A percentile compares a stretch with the other conserved stretches of the same genome.
Evolutionary conservation across 306 rosid genomes (phyloP).

Genomic region (Sicyos edulis): DNA sequence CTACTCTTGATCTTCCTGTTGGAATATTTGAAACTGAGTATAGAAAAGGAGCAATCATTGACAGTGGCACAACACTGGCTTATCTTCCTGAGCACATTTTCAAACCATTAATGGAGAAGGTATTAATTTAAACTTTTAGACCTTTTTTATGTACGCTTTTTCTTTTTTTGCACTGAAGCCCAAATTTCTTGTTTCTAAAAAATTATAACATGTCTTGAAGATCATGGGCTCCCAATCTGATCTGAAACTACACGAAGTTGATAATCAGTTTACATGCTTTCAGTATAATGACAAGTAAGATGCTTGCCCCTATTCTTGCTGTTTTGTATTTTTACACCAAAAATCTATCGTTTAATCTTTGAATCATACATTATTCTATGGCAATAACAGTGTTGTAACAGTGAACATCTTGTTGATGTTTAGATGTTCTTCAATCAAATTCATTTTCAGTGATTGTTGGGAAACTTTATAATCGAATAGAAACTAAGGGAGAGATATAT

Average conservation of each 20-base stretch:
- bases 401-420: background rate
- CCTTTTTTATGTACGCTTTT: background rate
- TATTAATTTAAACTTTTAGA: slow-evolving; percentile 6
- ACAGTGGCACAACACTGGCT: slow-evolving; percentile 95
- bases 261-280: slow-evolving; percentile 21
- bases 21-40: slow-evolving; percentile 41
- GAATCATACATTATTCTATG: background rate
- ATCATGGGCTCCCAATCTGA: slow-evolving; percentile 38
- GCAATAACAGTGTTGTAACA: background rate
- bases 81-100: slow-evolving; percentile 52
- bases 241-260: slow-evolving; percentile 32
- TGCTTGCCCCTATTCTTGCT: background rate
- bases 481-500: background rate
- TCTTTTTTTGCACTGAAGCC: slow-evolving; percentile 10
- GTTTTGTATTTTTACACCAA: background rate
- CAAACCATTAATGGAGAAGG: slow-evolving; percentile 40
- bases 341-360: background rate
- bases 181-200: slow-evolving; percentile 7
- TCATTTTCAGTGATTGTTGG: background rate
- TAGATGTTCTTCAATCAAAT: background rate
- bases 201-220: slow-evolving; percentile 32
- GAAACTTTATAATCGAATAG: background rate
- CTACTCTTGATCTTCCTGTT: slow-evolving; percentile 42
- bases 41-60: slow-evolving; percentile 58
- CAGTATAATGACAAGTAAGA: slow-evolving; percentile 3